Conservation (phyloP, 306 rosid species). For the Begonia fuchsioides region DNA sequence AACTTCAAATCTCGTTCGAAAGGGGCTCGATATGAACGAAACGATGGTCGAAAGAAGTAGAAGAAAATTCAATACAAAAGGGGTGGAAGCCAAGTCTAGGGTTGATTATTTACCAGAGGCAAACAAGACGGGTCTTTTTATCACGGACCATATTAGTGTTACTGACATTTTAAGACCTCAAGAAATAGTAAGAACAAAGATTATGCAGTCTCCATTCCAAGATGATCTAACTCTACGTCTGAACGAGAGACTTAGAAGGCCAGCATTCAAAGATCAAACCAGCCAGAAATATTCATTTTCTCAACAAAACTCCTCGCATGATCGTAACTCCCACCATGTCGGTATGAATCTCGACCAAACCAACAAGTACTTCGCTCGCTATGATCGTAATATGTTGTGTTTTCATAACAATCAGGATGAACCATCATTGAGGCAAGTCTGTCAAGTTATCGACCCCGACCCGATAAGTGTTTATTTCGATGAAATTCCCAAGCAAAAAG, state of each 20-base stretch:
- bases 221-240: slow-evolving; percentile 1
- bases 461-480: background rate
- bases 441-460: background rate
- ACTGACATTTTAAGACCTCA: slow-evolving; percentile 9
- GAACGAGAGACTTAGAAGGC: background rate
- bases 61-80: too few species aligned
- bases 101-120: slow-evolving; percentile 4
- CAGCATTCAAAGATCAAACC: background rate
- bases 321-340: too few species aligned
- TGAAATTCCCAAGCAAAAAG: background rate
- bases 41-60: too few species aligned
- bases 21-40: too few species aligned
- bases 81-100: slow-evolving; percentile 3
- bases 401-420: too few species aligned
- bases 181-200: slow-evolving; percentile 3
- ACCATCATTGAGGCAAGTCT: too few species aligned
- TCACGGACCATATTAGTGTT: background rate
- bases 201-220: slow-evolving; percentile 1
- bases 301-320: too few species aligned
- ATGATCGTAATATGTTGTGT: too few species aligned
- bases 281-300: too few species aligned
- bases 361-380: too few species aligned
- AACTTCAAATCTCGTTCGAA: too few species aligned
- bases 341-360: too few species aligned
- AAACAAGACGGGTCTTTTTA: background rate